Evolutionary conservation across 2,329 filamentous ascomycete species (phyloP).

Genomic region (Trichoderma cornu-damae): DNA sequence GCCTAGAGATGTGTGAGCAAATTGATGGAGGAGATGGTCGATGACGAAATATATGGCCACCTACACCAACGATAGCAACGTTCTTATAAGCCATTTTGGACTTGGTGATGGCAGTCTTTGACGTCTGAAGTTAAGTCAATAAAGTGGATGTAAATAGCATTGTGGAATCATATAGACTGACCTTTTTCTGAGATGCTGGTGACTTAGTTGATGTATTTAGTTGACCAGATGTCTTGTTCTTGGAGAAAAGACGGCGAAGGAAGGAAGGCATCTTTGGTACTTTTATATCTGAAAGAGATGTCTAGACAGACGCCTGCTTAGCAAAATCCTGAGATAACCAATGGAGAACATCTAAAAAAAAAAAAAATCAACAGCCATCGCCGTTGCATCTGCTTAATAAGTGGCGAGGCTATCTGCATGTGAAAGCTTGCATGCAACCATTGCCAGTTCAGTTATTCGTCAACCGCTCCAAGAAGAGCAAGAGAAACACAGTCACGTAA

Average conservation of each 20-base stretch:
- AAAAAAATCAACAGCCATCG: neutral
- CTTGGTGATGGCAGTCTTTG: neutral
- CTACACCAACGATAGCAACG: conserved; percentile 1
- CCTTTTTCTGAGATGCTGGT: neutral
- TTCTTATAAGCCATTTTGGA: neutral
- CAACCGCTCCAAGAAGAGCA: neutral
- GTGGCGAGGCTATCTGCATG: too few relatives aligned
- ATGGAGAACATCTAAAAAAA: neutral
- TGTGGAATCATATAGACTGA: neutral
- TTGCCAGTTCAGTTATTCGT: neutral
- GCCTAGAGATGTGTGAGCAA: conserved; percentile 10
- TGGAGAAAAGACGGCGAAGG: neutral
- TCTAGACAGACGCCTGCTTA: neutral
- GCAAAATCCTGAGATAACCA: neutral
- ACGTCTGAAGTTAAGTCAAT: neutral
- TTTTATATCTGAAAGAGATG: neutral
- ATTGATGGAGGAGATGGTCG: neutral
- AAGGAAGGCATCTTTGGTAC: neutral
- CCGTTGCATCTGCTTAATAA: neutral
- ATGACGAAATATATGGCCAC: neutral
- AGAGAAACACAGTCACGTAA: neutral
- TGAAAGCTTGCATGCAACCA: too few relatives aligned
- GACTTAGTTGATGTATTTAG: neutral
- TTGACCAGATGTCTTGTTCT: neutral
- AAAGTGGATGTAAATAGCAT: neutral